Percentiles rank a stretch among this genome's conserved stretches.
These are phyloP conservation scores for Xylaria sp. DNA, from an alignment of 2,329 filamentous ascomycete genomes.

Conservation along the genomic window DNA sequence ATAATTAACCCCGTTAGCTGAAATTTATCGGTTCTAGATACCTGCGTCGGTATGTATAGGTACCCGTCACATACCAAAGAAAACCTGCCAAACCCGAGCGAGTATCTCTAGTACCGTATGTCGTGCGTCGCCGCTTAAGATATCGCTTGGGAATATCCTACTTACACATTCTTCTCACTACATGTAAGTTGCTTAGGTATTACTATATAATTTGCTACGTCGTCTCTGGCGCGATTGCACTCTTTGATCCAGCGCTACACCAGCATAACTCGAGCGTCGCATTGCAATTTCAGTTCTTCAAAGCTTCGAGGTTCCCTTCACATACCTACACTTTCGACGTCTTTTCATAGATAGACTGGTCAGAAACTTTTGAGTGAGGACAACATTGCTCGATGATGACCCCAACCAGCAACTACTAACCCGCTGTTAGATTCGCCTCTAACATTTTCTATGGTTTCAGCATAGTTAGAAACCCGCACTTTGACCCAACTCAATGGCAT, in stretches of 20 bases:
- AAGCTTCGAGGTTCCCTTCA: constrained; percentile 2
- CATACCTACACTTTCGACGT: not conserved
- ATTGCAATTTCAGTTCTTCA: not conserved
- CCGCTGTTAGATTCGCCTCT: not conserved
- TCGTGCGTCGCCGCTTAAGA: constrained; percentile 9
- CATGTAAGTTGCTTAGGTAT: not conserved
- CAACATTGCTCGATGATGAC: constrained; percentile 5
- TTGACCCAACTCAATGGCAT: constrained; percentile 52
- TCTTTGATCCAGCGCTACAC: constrained; percentile 6
- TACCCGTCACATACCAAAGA: not conserved
- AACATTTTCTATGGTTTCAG: not conserved
- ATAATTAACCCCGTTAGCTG: too few species aligned
- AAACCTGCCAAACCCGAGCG: too few species aligned
- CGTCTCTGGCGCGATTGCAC: constrained; percentile 16
- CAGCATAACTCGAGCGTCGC: constrained; percentile 2
- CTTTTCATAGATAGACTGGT: constrained; percentile 24
- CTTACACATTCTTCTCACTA: not conserved
- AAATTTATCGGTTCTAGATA: not conserved
- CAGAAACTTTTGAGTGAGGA: constrained; percentile 15
- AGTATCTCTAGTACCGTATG: not conserved
- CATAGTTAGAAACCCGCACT: constrained; percentile 6
- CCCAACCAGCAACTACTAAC: constrained; percentile 28
- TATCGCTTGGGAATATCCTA: constrained; percentile 8
- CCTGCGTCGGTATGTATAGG: not conserved
- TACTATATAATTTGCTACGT: constrained; percentile 9